phyloP scores from a whole-genome alignment of 2,329 filamentous ascomycete genomes.

The Diplocarpon rosae region DNA sequence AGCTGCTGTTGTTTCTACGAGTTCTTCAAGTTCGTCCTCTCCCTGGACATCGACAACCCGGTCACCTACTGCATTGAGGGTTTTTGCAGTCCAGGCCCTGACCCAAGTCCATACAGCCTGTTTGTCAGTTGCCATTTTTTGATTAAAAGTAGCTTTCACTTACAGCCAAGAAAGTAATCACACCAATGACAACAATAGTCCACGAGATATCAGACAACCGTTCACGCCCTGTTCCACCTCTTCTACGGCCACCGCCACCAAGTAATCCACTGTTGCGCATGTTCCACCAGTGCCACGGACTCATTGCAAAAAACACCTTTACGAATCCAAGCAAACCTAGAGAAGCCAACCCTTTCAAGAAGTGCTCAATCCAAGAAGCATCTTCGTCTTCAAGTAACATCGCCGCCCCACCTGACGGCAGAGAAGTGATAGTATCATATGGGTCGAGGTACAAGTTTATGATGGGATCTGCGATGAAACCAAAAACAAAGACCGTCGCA shows the following conservation, averaged over 20 bases:
- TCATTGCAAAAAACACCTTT: conserved; percentile 66
- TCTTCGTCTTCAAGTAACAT: conserved; percentile 36
- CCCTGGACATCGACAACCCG: conserved; percentile 72
- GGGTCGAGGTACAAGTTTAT: conserved; percentile 83
- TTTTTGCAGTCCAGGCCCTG: conserved; percentile 56
- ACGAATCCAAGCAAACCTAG: conserved; percentile 77
- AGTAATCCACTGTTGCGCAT: conserved; percentile 50
- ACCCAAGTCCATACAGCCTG: conserved; percentile 71
- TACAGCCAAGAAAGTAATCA: conserved; percentile 68
- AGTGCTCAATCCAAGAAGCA: conserved; percentile 67
- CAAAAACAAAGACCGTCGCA: conserved; percentile 65
- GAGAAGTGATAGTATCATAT: conserved; percentile 44
- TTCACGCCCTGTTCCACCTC: conserved; percentile 59
- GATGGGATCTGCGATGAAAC: conserved; percentile 87
- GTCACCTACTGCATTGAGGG: conserved; percentile 69
- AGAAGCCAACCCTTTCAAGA: conserved; percentile 81
- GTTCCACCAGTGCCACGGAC: conserved; percentile 68
- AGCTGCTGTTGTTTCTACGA: conserved; percentile 2
- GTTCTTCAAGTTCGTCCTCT: conserved; percentile 40
- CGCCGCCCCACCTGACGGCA: conserved; percentile 32
- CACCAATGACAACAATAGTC: conserved; percentile 68
- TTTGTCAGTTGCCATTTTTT: conserved; percentile 8
- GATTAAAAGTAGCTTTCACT: conserved; percentile 28
- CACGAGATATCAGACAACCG: conserved; percentile 70
- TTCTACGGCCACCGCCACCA: conserved; percentile 37